Evolutionary conservation across 805 yeast genomes (phyloP).

Genomic region (Ogataea salicorniae): DNA sequence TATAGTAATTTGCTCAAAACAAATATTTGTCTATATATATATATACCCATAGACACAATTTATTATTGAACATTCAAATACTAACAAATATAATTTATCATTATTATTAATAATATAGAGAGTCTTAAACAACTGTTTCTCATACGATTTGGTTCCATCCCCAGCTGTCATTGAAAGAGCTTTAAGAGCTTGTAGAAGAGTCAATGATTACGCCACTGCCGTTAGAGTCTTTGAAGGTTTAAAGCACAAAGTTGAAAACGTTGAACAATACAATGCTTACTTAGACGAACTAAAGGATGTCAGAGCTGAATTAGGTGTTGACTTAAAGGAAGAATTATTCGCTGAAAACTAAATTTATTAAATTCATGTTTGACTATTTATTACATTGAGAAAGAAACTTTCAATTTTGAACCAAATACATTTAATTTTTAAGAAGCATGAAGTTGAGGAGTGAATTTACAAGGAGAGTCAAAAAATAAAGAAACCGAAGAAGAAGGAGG

Average conservation of each 20-base stretch:
- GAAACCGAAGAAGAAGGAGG: neutral
- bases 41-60: neutral
- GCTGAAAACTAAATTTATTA: slow-evolving; percentile 13
- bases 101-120: slow-evolving; percentile 38
- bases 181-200: slow-evolving; percentile 96
- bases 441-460: neutral
- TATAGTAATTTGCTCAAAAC: neutral
- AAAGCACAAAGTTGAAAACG: slow-evolving; percentile 92
- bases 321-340: slow-evolving; percentile 86
- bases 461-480: neutral
- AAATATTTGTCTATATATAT: neutral
- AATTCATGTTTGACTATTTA: neutral
- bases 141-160: slow-evolving; percentile 97
- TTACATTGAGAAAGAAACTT: no score
- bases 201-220: slow-evolving; percentile 97
- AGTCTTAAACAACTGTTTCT: slow-evolving; percentile 95
- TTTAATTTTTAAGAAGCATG: no score
- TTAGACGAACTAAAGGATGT: slow-evolving; percentile 88
- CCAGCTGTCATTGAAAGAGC: slow-evolving; percentile 96
- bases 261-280: slow-evolving; percentile 91
- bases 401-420: no score
- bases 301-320: slow-evolving; percentile 89
- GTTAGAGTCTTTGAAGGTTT: slow-evolving; percentile 97
- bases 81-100: slow-evolving; percentile 18
- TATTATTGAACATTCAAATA: slow-evolving; percentile 5